A percentile compares a stretch with the other conserved stretches of the same genome.
phyloP scores from a whole-genome alignment of 2,329 filamentous ascomycete genomes.

The Alternaria dauci region DNA sequence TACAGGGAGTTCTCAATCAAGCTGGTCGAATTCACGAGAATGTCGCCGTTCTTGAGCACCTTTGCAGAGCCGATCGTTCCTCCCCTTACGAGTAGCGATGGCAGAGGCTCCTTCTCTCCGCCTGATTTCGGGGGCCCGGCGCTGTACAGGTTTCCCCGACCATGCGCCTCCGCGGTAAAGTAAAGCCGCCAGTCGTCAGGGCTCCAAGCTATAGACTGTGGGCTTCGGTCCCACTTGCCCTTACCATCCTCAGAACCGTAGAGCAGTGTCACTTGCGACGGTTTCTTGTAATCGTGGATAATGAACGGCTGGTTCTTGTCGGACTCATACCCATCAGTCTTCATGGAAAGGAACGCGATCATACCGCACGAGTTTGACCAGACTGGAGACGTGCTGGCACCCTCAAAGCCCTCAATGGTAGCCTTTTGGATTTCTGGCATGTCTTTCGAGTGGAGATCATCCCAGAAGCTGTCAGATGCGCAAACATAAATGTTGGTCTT shows the following conservation, averaged over 20 bases:
- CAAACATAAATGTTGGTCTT: slow-evolving; percentile 80
- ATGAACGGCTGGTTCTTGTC: slow-evolving; percentile 77
- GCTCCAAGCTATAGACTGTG: slow-evolving; percentile 60
- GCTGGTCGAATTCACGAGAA: slow-evolving; percentile 74
- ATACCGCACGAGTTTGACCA: slow-evolving; percentile 78
- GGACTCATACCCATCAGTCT: slow-evolving; percentile 77
- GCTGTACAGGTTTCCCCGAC: slow-evolving; percentile 67
- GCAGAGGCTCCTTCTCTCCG: slow-evolving; percentile 24
- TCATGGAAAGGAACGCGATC: slow-evolving; percentile 82
- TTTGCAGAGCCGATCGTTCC: slow-evolving; percentile 56
- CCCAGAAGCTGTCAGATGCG: slow-evolving; percentile 67
- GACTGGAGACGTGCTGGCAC: slow-evolving; percentile 71
- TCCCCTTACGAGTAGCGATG: slow-evolving; percentile 44
- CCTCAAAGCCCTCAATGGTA: slow-evolving; percentile 66
- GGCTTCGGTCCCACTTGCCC: slow-evolving; percentile 67
- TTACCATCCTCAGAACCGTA: slow-evolving; percentile 69
- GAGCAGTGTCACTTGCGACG: slow-evolving; percentile 65
- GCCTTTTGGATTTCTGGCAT: slow-evolving; percentile 58
- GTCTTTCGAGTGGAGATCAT: slow-evolving; percentile 21
- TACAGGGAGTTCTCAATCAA: slow-evolving; percentile 77
- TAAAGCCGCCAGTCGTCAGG: slow-evolving; percentile 67
- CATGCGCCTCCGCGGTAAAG: slow-evolving; percentile 76
- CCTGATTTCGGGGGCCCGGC: slow-evolving; percentile 23
- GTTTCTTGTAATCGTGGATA: slow-evolving; percentile 66
- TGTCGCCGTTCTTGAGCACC: slow-evolving; percentile 58